Conservation (phyloP, 352 stramenopile species). For the Thalassiosira oceanica region DNA sequence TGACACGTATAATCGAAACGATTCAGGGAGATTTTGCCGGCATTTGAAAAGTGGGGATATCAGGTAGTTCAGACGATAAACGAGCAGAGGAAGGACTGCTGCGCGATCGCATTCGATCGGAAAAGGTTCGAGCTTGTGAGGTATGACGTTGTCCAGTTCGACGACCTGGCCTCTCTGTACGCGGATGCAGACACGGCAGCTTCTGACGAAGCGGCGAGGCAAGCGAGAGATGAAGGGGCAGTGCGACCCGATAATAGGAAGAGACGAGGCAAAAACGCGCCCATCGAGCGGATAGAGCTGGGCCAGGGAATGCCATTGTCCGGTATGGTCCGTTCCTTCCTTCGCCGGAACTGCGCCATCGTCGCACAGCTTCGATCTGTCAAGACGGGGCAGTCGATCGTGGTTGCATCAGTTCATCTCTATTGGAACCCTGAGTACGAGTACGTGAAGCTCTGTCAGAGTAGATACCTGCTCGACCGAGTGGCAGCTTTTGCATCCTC, state of each 20-base stretch:
- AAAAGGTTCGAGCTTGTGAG: constrained; percentile 49
- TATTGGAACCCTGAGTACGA: constrained; percentile 80
- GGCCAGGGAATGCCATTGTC: too few species aligned
- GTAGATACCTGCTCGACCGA: constrained; percentile 67
- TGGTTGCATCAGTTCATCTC: constrained; percentile 76
- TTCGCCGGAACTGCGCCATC: constrained; percentile 68
- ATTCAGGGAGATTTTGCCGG: constrained; percentile 35
- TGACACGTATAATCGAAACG: too few species aligned
- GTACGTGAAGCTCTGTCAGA: constrained; percentile 79
- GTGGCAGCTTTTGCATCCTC: constrained; percentile 15
- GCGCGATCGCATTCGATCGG: constrained; percentile 53
- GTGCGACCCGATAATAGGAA: constrained; percentile 9
- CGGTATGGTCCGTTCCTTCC: constrained; percentile 65
- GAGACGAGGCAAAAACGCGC: too few species aligned
- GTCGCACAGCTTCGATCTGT: constrained; percentile 50
- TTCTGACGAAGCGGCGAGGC: too few species aligned
- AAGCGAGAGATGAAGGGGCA: neutral
- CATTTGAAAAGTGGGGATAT: constrained; percentile 37
- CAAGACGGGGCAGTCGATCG: constrained; percentile 23
- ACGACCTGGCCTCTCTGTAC: constrained; percentile 67
- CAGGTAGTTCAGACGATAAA: constrained; percentile 31
- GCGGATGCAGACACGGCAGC: constrained; percentile 3
- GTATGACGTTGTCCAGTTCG: constrained; percentile 59
- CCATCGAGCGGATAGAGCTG: too few species aligned
- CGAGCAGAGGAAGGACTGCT: constrained; percentile 61